Evolutionary conservation across 345 rosid genomes (phyloP).

Genomic region (Euphorbia pulcherrima): DNA sequence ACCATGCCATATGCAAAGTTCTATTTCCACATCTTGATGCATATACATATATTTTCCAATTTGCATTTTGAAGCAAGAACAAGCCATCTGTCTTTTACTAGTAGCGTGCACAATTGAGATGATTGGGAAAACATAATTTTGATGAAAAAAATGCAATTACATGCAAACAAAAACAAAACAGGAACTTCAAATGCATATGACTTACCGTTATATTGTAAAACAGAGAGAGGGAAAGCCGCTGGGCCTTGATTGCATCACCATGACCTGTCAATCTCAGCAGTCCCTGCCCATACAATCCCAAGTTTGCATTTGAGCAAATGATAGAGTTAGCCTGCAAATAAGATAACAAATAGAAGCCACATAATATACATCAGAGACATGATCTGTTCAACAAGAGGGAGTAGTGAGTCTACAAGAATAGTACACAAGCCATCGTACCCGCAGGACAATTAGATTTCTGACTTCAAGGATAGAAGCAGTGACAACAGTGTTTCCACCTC

Average conservation of each 20-base stretch:
- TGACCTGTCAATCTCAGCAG: constrained; percentile 66
- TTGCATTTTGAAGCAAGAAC: no score
- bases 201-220: constrained; percentile 96
- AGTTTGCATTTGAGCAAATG: constrained; percentile 77
- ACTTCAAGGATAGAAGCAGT: constrained; percentile 90
- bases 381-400: neutral
- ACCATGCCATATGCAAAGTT: neutral
- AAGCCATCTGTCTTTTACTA: no score
- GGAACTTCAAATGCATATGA: constrained; percentile 12
- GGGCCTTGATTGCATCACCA: constrained; percentile 93
- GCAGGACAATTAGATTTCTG: constrained; percentile 90
- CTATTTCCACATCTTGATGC: neutral
- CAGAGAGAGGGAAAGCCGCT: constrained; percentile 83
- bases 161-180: constrained; percentile 6
- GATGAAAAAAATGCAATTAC: constrained; percentile 2
- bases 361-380: constrained; percentile 16
- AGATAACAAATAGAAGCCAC: constrained; percentile 12
- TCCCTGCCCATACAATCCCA: constrained; percentile 95
- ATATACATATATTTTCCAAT: neutral
- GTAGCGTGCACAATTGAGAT: no score
- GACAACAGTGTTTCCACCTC: constrained; percentile 83
- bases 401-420: constrained; percentile 1
- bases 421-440: constrained; percentile 47
- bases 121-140: no score
- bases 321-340: constrained; percentile 70